Base-by-base conservation (phyloP, 345 rosid species). In the Bretschneidera sinensis region DNA sequence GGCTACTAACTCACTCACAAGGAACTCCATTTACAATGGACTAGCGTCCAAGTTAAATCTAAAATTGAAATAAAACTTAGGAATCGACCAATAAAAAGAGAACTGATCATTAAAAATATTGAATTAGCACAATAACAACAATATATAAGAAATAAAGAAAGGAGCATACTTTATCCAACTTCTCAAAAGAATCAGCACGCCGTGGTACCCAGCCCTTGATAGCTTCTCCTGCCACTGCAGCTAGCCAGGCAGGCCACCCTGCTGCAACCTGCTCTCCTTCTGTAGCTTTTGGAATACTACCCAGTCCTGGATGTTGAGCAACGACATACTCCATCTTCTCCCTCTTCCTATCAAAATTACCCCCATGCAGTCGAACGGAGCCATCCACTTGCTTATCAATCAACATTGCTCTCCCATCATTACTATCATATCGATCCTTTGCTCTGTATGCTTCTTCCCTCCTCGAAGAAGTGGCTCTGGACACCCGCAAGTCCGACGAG, bases 191-290 rank as follows among this genome's bases (percentile, higher is more conserved):
- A 75, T 89, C 99, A 0, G 99, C 99, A 67, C 91, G 95, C 11
- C 99, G 83, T 0, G 99, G 99, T 63, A 89, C 58, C 99, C 97
- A 92, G 43, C 99, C 99, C 58, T 67, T 82, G 67, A 94, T 90
- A 69, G 99, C 97, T 72, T 90, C 99, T 56, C 96, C 99, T 64
- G 99, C 97, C 25, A 94, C 99, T 21, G 92, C 75, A 34, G 95
- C 92, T 70, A 94, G 69, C 99, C 99, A 94, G 54, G 90, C 81
- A 61, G 99, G 99, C 99, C 99, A 94, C 22, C 99, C 99, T 6
- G 97, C 99, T 0, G 99, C 95, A 68, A 90, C 89, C 69, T 87
- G 87, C 76, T 94, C 97, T 24, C 91, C 92, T 83, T 94, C 95
- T n/a, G 61, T 72, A 63, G 89, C 86, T 67, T 86, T 94, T 0